Evolutionary conservation across 2,329 filamentous ascomycete species (phyloP).

Genomic region (Xylaria sp.): DNA sequence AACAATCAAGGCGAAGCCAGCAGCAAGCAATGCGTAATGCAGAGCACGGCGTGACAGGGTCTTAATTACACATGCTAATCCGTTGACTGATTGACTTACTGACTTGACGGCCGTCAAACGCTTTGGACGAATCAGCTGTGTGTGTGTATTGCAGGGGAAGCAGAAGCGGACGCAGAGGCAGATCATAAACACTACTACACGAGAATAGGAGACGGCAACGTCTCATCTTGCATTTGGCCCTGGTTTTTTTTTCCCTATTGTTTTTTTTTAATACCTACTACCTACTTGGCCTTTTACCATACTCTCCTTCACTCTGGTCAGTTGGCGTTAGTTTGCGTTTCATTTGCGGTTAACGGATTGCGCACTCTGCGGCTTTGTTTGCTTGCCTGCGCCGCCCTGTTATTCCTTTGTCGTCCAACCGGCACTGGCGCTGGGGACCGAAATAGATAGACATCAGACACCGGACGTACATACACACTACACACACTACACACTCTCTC

Average conservation of each 20-base stretch:
- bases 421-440: constrained; percentile 15
- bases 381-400: constrained; percentile 11
- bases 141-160: constrained; percentile 3
- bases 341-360: constrained; percentile 15
- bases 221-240: constrained; percentile 13
- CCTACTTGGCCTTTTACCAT: too few species aligned
- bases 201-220: constrained; percentile 11
- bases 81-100: too few species aligned
- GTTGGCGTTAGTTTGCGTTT: background rate
- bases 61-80: background rate
- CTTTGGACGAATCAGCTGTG: constrained; percentile 2
- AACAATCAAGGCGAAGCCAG: background rate
- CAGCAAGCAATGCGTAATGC: background rate
- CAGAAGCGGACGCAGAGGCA: constrained; percentile 1
- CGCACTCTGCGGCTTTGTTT: constrained; percentile 26
- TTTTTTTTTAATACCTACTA: background rate
- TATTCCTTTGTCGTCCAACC: constrained; percentile 19
- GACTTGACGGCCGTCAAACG: background rate
- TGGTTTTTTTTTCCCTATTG: background rate
- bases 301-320: background rate
- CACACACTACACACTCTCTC: background rate
- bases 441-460: constrained; percentile 1
- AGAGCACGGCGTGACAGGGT: too few species aligned
- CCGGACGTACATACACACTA: constrained; percentile 18
- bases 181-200: constrained; percentile 10